Conservation (phyloP, 2,329 filamentous ascomycete species). For the Pestalotiopsis sp. region DNA sequence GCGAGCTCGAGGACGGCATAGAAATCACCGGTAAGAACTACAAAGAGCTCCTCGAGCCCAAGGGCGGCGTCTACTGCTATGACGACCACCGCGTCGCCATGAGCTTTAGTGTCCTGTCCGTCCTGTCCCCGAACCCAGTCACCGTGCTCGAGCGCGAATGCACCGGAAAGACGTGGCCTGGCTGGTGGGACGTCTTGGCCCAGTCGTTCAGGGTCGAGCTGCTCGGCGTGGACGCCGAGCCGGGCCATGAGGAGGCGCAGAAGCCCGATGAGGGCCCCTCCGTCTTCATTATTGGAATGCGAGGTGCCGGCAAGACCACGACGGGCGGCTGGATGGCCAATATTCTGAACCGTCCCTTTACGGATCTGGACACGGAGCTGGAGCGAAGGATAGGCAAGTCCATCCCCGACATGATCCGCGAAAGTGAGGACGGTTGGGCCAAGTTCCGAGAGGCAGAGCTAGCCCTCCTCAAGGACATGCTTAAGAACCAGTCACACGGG, state of each 20-base stretch:
- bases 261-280: slow-evolving; percentile 59
- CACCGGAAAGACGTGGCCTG: slow-evolving; percentile 96
- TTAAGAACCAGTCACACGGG: slow-evolving; percentile 74
- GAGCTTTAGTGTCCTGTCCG: slow-evolving; percentile 91
- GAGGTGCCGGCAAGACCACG: slow-evolving; percentile 95
- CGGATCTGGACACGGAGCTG: slow-evolving; percentile 88
- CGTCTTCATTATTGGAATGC: slow-evolving; percentile 95
- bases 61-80: slow-evolving; percentile 83
- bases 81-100: slow-evolving; percentile 98
- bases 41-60: slow-evolving; percentile 54
- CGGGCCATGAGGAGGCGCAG: slow-evolving; percentile 33
- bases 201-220: slow-evolving; percentile 77
- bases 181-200: slow-evolving; percentile 93
- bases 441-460: slow-evolving; percentile 83
- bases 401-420: slow-evolving; percentile 84
- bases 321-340: slow-evolving; percentile 83
- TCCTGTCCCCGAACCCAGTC: slow-evolving; percentile 71
- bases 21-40: slow-evolving; percentile 63
- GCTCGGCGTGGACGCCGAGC: slow-evolving; percentile 68
- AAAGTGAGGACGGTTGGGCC: slow-evolving; percentile 74
- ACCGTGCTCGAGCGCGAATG: slow-evolving; percentile 89
- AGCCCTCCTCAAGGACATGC: slow-evolving; percentile 70
- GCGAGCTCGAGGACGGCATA: slow-evolving; percentile 94
- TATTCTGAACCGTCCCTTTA: slow-evolving; percentile 73
- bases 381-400: slow-evolving; percentile 73